These are phyloP conservation scores for Wickerhamomyces silvicola DNA, from an alignment of 805 yeast genomes.

Conservation along the genomic window DNA sequence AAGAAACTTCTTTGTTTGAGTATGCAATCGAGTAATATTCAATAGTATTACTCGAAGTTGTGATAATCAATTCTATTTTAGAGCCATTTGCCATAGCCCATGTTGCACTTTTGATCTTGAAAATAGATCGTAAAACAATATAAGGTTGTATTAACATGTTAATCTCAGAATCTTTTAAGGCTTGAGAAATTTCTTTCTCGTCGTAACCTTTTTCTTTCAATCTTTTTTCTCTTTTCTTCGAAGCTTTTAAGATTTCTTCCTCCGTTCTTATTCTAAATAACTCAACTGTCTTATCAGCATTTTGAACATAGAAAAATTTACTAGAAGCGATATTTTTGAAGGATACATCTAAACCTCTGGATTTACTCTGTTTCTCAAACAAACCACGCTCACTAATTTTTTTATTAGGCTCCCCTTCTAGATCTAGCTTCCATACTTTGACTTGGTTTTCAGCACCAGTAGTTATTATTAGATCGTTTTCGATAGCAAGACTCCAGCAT, in stretches of 20 bases:
- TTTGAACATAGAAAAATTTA: slow-evolving; percentile 58
- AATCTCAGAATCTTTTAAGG: slow-evolving; percentile 40
- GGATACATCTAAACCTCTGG: slow-evolving; percentile 55
- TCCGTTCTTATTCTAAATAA: slow-evolving; percentile 67
- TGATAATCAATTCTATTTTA: slow-evolving; percentile 53
- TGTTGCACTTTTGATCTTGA: slow-evolving; percentile 58
- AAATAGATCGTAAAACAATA: slow-evolving; percentile 55
- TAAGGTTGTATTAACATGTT: slow-evolving; percentile 62
- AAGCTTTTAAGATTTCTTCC: slow-evolving; percentile 74
- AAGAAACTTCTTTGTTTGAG: slow-evolving; percentile 42
- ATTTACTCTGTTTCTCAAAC: slow-evolving; percentile 70
- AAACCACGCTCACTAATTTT: slow-evolving; percentile 55
- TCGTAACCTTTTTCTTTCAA: slow-evolving; percentile 61
- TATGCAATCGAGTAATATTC: slow-evolving; percentile 67
- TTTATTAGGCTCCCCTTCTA: slow-evolving; percentile 36
- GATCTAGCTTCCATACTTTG: slow-evolving; percentile 74
- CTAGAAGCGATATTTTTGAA: slow-evolving; percentile 38
- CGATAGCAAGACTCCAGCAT: slow-evolving; percentile 75
- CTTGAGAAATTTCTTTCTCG: slow-evolving; percentile 52
- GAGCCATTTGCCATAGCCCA: slow-evolving; percentile 50
- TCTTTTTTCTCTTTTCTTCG: slow-evolving; percentile 71
- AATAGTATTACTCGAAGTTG: slow-evolving; percentile 68
- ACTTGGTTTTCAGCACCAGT: slow-evolving; percentile 77
- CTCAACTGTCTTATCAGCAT: slow-evolving; percentile 76
- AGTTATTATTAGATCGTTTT: slow-evolving; percentile 46